These are phyloP conservation scores for Umbilicus rupestris DNA, from an alignment of 164 flowering plant genomes.

Conservation along the genomic window DNA sequence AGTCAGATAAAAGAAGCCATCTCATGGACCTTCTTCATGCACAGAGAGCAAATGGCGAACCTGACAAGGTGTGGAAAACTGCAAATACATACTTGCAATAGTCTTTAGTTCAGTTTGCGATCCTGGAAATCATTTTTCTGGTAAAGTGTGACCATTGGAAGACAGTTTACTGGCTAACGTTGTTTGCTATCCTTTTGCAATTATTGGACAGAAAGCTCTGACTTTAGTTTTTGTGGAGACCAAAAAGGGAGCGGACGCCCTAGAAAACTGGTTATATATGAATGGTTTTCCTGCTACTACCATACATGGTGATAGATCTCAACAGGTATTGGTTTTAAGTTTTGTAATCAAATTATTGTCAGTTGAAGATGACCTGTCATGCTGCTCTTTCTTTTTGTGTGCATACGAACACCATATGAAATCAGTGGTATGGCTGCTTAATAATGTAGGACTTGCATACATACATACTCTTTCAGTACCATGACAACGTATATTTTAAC, in stretches of 20 bases:
- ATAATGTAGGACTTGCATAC: background rate
- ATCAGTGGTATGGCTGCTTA: background rate
- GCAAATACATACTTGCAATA: background rate
- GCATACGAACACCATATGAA: background rate
- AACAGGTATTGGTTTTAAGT: constrained; percentile 24
- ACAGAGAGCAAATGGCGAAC: constrained; percentile 46
- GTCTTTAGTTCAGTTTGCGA: background rate
- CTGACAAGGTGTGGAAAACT: constrained; percentile 54
- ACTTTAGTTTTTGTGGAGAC: constrained; percentile 59
- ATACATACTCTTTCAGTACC: background rate
- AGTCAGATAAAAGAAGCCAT: constrained; percentile 62
- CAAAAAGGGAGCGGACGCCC: constrained; percentile 51
- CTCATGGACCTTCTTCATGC: constrained; percentile 73
- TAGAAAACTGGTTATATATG: constrained; percentile 45
- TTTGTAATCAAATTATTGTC: background rate
- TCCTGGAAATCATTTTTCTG: background rate
- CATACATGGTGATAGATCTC: constrained; percentile 57
- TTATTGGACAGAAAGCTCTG: constrained; percentile 37
- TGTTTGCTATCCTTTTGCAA: background rate
- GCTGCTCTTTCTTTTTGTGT: background rate
- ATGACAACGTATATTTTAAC: no score
- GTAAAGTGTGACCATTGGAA: background rate
- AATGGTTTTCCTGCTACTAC: constrained; percentile 57
- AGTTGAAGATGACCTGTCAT: background rate
- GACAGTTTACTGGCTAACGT: no score